These are phyloP conservation scores for Canariomyces notabilis DNA, from an alignment of 2,329 filamentous ascomycete genomes.

Conservation along the genomic window DNA sequence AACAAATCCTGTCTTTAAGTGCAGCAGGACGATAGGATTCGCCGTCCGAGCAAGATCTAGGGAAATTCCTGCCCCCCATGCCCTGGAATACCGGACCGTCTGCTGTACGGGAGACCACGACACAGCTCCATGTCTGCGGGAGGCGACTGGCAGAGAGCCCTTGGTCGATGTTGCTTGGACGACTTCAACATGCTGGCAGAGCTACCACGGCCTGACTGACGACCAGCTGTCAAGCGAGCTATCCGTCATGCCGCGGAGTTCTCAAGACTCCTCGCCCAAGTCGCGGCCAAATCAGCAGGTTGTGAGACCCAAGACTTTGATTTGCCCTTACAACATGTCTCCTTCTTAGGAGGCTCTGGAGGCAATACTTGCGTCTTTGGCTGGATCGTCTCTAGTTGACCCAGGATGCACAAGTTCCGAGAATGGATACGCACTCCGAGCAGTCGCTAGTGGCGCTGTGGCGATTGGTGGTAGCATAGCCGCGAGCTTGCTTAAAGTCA, in stretches of 20 bases:
- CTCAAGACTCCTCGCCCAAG: constrained; percentile 5
- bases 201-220: background rate
- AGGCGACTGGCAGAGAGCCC: background rate
- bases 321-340: constrained; percentile 11
- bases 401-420: background rate
- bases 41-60: constrained; percentile 2
- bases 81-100: constrained; percentile 1
- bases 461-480: too few species aligned
- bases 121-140: background rate
- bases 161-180: constrained; percentile 1
- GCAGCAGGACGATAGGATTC: constrained; percentile 7
- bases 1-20: constrained; percentile 14
- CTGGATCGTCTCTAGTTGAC: background rate
- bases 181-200: constrained; percentile 6
- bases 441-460: background rate
- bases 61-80: background rate
- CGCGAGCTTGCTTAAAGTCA: too few species aligned
- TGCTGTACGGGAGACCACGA: background rate
- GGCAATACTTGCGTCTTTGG: background rate
- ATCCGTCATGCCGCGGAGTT: constrained; percentile 2
- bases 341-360: constrained; percentile 1
- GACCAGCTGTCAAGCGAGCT: constrained; percentile 19
- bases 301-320: constrained; percentile 3
- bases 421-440: too few species aligned
- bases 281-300: constrained; percentile 12